Conservation (phyloP, 2,329 filamentous ascomycete genomes). For the Neofusicoccum laricinum region DNA sequence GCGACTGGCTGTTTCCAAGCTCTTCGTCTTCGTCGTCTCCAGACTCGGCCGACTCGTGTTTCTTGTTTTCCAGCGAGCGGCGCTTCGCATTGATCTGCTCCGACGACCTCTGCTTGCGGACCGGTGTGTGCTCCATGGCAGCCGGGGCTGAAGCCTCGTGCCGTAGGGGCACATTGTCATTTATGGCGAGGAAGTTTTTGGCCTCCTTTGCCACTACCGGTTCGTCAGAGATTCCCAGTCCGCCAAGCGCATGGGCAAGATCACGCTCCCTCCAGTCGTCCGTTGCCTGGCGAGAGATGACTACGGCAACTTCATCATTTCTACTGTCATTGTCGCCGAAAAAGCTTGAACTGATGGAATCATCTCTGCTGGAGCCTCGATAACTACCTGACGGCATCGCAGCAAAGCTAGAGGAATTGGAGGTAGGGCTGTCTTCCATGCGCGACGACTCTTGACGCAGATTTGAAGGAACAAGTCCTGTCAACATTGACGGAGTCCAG, state of each 20-base stretch:
- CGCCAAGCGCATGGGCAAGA: conserved; percentile 51
- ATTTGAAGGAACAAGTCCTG: conserved; percentile 54
- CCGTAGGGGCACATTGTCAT: conserved; percentile 33
- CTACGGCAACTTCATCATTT: conserved; percentile 73
- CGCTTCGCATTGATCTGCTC: conserved; percentile 74
- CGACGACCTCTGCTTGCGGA: conserved; percentile 64
- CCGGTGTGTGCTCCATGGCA: conserved; percentile 49
- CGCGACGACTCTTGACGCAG: conserved; percentile 62
- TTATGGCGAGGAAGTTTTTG: conserved; percentile 24
- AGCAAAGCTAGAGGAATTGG: conserved; percentile 73
- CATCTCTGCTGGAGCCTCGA: conserved; percentile 75
- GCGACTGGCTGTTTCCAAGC: conserved; percentile 58
- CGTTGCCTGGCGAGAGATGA: conserved; percentile 68
- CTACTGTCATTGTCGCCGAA: conserved; percentile 83
- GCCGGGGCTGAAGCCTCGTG: conserved; percentile 56
- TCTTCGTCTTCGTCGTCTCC: conserved; percentile 96
- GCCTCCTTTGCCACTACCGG: conserved; percentile 28
- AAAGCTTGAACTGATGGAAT: conserved; percentile 83
- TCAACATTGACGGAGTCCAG: conserved; percentile 42
- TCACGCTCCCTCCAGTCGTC: conserved; percentile 73
- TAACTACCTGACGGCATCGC: conserved; percentile 72
- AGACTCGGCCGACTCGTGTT: conserved; percentile 75
- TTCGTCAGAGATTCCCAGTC: conserved; percentile 73
- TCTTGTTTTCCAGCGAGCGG: conserved; percentile 70
- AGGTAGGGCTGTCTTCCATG: conserved; percentile 77